Evolutionary conservation across 225 moss, liverwort and hornwort genomes (phyloP).

Genomic region (Bryoerythrophyllum caledonicum): DNA sequence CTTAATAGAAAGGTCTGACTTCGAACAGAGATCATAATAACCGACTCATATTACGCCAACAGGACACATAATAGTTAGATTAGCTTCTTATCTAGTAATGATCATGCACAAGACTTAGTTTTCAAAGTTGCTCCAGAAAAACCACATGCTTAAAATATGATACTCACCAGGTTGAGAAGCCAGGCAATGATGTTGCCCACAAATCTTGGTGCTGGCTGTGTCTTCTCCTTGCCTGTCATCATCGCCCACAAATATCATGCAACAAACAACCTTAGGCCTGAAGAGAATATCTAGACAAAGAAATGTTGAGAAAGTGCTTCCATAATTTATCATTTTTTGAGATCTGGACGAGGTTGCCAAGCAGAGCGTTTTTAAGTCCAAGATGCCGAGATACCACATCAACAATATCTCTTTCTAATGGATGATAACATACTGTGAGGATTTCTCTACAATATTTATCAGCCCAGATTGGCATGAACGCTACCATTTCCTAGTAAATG

Average conservation of each 20-base stretch:
- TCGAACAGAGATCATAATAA: neutral
- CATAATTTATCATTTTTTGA: too few species aligned
- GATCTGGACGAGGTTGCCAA: slow-evolving; percentile 3
- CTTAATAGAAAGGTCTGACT: neutral
- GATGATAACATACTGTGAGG: slow-evolving; percentile 5
- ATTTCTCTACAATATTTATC: slow-evolving; percentile 2
- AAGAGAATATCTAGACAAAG: neutral
- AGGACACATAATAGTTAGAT: neutral
- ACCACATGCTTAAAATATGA: too few species aligned
- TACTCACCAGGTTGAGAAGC: slow-evolving; percentile 82
- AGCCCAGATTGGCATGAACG: slow-evolving; percentile 7
- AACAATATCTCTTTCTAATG: slow-evolving; percentile 8
- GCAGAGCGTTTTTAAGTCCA: neutral
- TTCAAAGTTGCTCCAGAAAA: slow-evolving; percentile 1
- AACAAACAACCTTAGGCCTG: neutral
- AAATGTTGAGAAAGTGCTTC: neutral
- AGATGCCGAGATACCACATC: neutral
- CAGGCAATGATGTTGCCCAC: slow-evolving; percentile 88
- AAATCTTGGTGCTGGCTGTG: slow-evolving; percentile 81
- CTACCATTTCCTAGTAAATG: slow-evolving; percentile 18
- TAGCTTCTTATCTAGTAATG: too few species aligned
- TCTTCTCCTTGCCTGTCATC: slow-evolving; percentile 66
- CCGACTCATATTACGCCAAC: neutral
- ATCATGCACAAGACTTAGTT: slow-evolving; percentile 5
- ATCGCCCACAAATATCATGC: too few species aligned